Evolutionary conservation across 73 alveolate species (phyloP), one percentile per base, ranked within the genome.

Genomic region (Paramecium octaurelia): DNA sequence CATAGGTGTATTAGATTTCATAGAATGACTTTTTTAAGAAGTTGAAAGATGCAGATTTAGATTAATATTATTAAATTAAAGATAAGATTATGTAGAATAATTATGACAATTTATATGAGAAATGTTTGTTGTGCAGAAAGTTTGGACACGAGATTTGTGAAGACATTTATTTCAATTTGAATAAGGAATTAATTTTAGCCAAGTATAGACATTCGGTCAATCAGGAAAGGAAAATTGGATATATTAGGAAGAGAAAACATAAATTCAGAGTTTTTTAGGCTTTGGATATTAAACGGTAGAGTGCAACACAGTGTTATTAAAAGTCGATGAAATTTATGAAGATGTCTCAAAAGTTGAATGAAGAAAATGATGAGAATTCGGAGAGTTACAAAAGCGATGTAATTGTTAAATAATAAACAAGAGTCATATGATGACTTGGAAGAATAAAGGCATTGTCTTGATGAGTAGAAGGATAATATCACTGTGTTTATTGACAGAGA

Each of bases 381-480:
- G 20, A 59, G n/a, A 64, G 20, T 40, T 21, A 4, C 1, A 21
- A 35, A 9, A 35, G 36, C 46, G 87, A 73, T 73, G 87, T 36
- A 36, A 21, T 16, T 16, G 36, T 35, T 4, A 16, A n/a, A 73
- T 36, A 40, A 73, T 73, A 73, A 73, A 38, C 59, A 34, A 73
- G 57, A 73, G 87, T 73, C 87, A 11, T 73, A 73, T 34, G 87
- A 73, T 73, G 87, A 73, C n/a, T 36, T 73, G 40, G 87, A 80
- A 24, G 21, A 44, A 23, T 11, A 20, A 14, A 40, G 24, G 34
- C 43, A 80, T 80, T 35, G 7, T 12, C 57, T 80, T 10, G 91
- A 80, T 44, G 91, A 80, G 14, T 4, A 80, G 12, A 80, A 80
- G 48, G 46, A 80, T 23, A 23, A 42, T 3, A 46, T 80, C 2